Evolutionary conservation across 2,329 filamentous ascomycete species (phyloP).

Genomic region (Penicillium griseofulvum): DNA sequence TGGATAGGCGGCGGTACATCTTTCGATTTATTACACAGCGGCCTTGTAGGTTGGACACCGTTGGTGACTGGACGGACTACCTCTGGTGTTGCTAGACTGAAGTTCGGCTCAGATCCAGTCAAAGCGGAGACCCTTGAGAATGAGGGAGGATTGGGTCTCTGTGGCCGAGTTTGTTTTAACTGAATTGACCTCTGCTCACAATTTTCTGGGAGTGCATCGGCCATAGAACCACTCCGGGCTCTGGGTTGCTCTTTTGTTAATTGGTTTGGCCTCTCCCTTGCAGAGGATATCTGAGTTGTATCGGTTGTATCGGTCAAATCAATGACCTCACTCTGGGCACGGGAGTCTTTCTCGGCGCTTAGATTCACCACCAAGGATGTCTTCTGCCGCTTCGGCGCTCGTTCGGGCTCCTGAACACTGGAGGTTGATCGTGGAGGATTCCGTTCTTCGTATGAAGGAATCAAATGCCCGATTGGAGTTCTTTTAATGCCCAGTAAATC

Average conservation of each 20-base stretch:
- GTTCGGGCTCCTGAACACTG: constrained; percentile 21
- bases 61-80: neutral
- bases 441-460: constrained; percentile 63
- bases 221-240: neutral
- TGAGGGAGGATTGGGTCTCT: neutral
- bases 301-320: constrained; percentile 24
- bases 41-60: neutral
- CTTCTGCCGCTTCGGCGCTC: constrained; percentile 36
- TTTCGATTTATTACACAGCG: neutral
- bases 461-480: constrained; percentile 61
- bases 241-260: neutral
- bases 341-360: constrained; percentile 5
- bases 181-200: neutral
- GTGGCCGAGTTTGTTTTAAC: neutral
- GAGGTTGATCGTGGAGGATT: constrained; percentile 13
- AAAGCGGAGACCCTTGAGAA: neutral
- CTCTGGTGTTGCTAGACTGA: neutral
- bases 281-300: neutral
- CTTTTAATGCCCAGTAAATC: constrained; percentile 64
- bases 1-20: neutral
- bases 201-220: neutral
- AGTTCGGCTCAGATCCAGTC: neutral
- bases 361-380: constrained; percentile 16
- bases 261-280: neutral
- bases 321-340: constrained; percentile 16